These are phyloP conservation scores for Colletotrichum liaoningense DNA, from an alignment of 2,329 filamentous ascomycete species.

Conservation along the genomic window DNA sequence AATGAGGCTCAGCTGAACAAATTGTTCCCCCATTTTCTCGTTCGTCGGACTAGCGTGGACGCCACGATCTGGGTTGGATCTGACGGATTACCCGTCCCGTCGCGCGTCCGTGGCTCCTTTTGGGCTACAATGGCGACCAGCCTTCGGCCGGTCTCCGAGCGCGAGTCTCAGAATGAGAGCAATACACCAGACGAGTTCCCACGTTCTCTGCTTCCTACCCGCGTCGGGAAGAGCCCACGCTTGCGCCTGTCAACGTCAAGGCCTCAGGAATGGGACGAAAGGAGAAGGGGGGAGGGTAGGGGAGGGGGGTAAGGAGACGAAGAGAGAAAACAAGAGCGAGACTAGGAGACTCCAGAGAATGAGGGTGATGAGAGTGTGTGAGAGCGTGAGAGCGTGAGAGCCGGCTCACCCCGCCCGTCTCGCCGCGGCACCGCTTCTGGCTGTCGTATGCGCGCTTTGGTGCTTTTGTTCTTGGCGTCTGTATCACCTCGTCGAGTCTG, in stretches of 20 bases:
- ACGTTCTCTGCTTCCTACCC: conserved; percentile 13
- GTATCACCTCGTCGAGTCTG: conserved; percentile 31
- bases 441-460: conserved; percentile 12
- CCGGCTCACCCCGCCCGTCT: background rate
- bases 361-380: background rate
- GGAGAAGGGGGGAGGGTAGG: background rate
- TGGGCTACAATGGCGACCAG: conserved; percentile 10
- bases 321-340: background rate
- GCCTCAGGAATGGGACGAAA: conserved; percentile 30
- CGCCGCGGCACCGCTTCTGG: background rate
- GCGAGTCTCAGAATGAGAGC: background rate
- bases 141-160: conserved; percentile 23
- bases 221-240: conserved; percentile 3
- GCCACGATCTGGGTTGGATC: conserved; percentile 2
- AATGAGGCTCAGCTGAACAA: conserved; percentile 7
- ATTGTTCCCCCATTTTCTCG: conserved; percentile 7
- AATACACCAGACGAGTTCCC: conserved; percentile 22
- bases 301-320: background rate
- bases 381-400: background rate
- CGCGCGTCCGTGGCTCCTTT: conserved; percentile 11
- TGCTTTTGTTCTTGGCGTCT: conserved; percentile 24
- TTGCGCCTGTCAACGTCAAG: conserved; percentile 29
- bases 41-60: background rate
- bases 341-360: background rate
- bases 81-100: background rate